Evolutionary conservation across 805 yeast species (phyloP), one percentile per base, ranked within the genome.

Genomic region (Zygosaccharomyces gambellarensis): DNA sequence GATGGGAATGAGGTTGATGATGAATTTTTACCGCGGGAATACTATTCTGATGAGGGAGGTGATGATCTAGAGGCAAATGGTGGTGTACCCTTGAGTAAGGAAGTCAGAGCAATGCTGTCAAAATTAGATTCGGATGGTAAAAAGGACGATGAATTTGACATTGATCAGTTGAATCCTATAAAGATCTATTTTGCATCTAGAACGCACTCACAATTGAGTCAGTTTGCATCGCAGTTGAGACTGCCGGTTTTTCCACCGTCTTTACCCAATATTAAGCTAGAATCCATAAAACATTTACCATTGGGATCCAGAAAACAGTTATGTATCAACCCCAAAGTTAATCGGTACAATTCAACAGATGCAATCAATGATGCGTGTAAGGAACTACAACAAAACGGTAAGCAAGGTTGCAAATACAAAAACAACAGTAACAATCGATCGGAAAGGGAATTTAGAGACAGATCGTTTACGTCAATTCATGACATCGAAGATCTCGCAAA

Each of bases 201-300:
- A 65, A 90, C 98, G 0, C 97, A 90, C 61, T 87, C 97, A 0
- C 98, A 90, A 63, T 70, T 90, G 40, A 73, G 74, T 32, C 98
- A 90, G 61, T 87, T 90, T 60, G 79, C 89, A 0, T 77, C 79
- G 12, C 97, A 92, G 57, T 67, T 90, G 34, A 63, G 72, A 39
- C 60, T 85, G 22, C 80, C 95, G 0, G 53, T 68, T 0, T 83
- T 88, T 49, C 84, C 85, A 2, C 77, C 95, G 0, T 78, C 90
- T 0, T 71, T 82, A 48, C 48, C 50, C 10, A 46, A 50, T 8
- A 60, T 56, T 47, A 61, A 55, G 0, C 51, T 58, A 0, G 94
- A 85, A 63, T 72, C 80, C 43, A 71, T 79, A 4, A 87, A 88
- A 59, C 85, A 79, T 56, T 58, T 85, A 5, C 84, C 97, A 0